These are phyloP conservation scores for Rhododendron griersonianum DNA, from an alignment of 148 eudicot genomes.

Conservation along the genomic window DNA sequence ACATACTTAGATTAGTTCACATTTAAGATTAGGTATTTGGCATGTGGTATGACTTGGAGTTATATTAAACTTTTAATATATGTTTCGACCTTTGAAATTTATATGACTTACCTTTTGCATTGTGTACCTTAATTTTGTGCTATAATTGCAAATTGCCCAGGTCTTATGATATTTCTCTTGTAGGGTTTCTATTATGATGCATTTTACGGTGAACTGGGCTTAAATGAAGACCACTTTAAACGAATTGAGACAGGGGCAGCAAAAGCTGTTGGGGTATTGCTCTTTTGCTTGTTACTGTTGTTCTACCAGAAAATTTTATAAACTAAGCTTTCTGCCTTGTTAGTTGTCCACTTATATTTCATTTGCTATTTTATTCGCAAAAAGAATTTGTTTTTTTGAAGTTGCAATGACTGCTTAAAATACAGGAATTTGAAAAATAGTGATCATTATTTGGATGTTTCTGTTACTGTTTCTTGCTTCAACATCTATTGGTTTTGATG, in stretches of 20 bases:
- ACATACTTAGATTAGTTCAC: background rate
- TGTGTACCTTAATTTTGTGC: background rate
- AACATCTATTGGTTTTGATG: background rate
- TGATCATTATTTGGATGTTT: background rate
- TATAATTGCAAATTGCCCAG: background rate
- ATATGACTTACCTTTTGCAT: background rate
- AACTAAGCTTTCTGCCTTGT: background rate
- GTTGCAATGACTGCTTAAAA: background rate
- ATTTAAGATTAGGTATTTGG: background rate
- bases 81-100: background rate
- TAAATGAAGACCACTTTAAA: conserved; percentile 21
- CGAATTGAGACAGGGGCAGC: conserved; percentile 32
- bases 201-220: conserved; percentile 82
- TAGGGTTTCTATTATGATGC: conserved; percentile 98
- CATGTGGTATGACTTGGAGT: background rate
- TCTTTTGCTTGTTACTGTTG: conserved; percentile 7
- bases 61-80: background rate
- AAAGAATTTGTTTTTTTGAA: background rate
- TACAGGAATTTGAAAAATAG: background rate
- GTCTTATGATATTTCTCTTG: conserved; percentile 2
- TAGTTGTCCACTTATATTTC: background rate
- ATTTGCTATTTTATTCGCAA: background rate
- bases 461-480: background rate
- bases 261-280: conserved; percentile 74
- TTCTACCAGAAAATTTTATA: background rate